Evolutionary conservation across 257 asterid species (phyloP), one percentile per base, ranked within the genome.

Genomic region (Ligustrum vulgare): DNA sequence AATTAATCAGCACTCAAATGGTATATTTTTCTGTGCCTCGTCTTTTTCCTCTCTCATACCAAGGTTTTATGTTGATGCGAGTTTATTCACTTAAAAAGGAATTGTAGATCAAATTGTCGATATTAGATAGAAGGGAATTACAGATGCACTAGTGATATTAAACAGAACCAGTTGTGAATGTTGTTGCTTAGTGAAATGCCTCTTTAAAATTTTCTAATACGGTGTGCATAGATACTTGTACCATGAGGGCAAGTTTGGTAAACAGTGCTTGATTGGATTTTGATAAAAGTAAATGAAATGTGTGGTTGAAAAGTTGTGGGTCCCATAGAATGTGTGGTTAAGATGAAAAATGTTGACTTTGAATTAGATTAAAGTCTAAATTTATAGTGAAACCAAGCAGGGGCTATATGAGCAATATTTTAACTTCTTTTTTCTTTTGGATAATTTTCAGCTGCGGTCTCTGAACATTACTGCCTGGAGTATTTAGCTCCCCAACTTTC

Each of bases 1-100:
- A 20, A 69, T 25, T 79, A 78, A 64, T 39, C 77, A 67, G 73
- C 13, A 22, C 32, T 22, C 33, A 2, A 49, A 9, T 41, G 49
- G 49, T 41, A 41, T 41, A 41, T 41, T 2, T 41, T 41, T 41
- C 15, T 41, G 34, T 0, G 66, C 66, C 31, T 58, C 12, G 9
- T 20, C 6, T 20, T n/a, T 56, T 56, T n/a, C 31, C 32, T 20
- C 13, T 58, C 66, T 22, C 12, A 58, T 22, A 58, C 5, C 32
- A 58, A 58, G 32, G 22, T 9, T 58, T 58, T 22, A 7, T 58
- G 2, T 8, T 58, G 22, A 58, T 58, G 66, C 33, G 10, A 20
- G 11, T 20, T 20, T 58, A 22, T 58, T 8, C 66, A 22, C 32
- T 23, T 58, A 9, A 58, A 58, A 22, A 20, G 7, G 22, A 49